These are phyloP conservation scores for Buxus sempervirens DNA, from an alignment of 164 flowering plant genomes.

Conservation along the genomic window DNA sequence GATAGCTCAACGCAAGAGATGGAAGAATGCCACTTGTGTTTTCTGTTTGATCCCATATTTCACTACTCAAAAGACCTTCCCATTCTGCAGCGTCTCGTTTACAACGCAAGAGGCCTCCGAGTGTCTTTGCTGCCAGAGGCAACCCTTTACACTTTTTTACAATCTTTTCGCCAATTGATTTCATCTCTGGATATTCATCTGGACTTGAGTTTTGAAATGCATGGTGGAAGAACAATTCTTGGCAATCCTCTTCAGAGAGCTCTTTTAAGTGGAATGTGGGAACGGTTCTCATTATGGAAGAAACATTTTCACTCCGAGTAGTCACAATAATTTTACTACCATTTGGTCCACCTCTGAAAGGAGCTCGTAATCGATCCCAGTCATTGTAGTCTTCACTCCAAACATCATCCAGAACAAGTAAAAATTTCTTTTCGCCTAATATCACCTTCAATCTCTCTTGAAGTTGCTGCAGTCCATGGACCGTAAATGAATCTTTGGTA, in stretches of 20 bases:
- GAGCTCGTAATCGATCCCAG: neutral
- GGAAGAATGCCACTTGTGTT: neutral
- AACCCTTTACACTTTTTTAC: neutral
- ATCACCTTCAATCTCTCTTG: neutral
- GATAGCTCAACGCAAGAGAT: neutral
- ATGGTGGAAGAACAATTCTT: neutral
- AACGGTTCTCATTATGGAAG: neutral
- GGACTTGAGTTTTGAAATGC: neutral
- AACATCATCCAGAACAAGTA: neutral
- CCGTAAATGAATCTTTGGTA: neutral
- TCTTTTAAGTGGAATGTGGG: neutral
- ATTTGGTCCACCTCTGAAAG: neutral
- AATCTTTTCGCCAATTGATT: neutral
- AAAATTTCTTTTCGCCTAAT: neutral
- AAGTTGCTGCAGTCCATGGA: neutral
- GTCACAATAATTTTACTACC: neutral
- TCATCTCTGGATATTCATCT: neutral
- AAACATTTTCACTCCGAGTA: neutral
- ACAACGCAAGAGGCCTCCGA: neutral
- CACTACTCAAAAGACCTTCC: neutral
- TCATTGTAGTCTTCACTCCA: neutral
- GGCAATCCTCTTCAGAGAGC: neutral
- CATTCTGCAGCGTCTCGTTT: neutral
- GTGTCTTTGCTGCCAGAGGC: slow-evolving; percentile 1
- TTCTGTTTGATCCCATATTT: neutral